Evolutionary conservation across 2,329 filamentous ascomycete genomes (phyloP).

Genomic region (Leptographium lundbergii): DNA sequence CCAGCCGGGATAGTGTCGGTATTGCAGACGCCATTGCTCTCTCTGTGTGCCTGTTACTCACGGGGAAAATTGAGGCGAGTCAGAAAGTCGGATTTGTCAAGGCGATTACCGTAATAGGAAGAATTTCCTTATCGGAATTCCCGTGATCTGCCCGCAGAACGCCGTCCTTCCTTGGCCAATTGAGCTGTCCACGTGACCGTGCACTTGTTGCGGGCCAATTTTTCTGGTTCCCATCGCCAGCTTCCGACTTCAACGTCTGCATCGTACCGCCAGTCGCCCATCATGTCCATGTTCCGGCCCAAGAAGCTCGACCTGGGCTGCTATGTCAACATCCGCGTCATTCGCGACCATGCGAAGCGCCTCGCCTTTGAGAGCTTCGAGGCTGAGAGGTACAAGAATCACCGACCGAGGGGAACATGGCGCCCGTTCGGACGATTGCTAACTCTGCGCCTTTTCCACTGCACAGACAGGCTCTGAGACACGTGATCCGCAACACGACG

Average conservation of each 20-base stretch:
- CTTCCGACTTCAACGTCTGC: neutral
- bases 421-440: neutral
- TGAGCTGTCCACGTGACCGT: neutral
- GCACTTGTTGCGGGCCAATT: neutral
- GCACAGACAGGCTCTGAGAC: slow-evolving; percentile 75
- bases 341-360: slow-evolving; percentile 94
- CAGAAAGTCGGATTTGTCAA: neutral
- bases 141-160: neutral
- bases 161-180: no score
- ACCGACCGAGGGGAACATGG: neutral
- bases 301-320: slow-evolving; percentile 85
- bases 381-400: slow-evolving; percentile 57
- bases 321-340: slow-evolving; percentile 72
- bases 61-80: neutral
- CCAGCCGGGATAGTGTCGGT: slow-evolving; percentile 5
- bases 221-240: neutral
- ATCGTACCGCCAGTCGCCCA: slow-evolving; percentile 18
- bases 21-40: slow-evolving; percentile 1
- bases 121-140: neutral
- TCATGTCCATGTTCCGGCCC: slow-evolving; percentile 73
- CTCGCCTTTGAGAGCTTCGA: slow-evolving; percentile 82
- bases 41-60: neutral
- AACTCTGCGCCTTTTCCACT: neutral
- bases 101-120: neutral
- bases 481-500: slow-evolving; percentile 86